Conservation (phyloP, 2,329 filamentous ascomycete genomes). For the Daldinia eschscholtzii region DNA sequence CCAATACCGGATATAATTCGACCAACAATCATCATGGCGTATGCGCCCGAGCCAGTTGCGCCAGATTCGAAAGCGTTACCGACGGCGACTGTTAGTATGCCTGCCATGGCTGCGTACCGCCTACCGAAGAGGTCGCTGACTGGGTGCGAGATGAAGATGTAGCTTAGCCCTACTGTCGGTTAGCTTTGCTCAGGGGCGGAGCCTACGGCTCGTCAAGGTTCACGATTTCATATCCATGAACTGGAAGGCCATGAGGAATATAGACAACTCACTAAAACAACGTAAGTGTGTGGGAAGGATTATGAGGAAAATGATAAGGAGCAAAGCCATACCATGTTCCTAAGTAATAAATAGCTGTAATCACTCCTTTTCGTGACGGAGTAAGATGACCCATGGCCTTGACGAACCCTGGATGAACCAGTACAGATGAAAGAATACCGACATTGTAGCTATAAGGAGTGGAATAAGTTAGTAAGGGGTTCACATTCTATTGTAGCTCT, state of each 20-base stretch:
- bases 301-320: neutral
- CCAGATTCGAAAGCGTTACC: constrained; percentile 63
- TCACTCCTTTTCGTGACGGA: constrained; percentile 62
- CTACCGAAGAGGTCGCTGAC: constrained; percentile 65
- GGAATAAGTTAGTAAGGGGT: neutral
- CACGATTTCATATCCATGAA: neutral
- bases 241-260: neutral
- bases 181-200: neutral
- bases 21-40: constrained; percentile 64
- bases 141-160: constrained; percentile 66
- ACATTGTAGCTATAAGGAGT: constrained; percentile 65
- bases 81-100: constrained; percentile 61
- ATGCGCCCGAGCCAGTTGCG: constrained; percentile 57
- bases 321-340: constrained; percentile 60
- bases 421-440: constrained; percentile 67
- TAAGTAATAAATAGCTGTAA: constrained; percentile 70
- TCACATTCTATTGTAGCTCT: neutral
- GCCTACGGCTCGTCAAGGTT: neutral
- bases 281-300: neutral
- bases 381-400: constrained; percentile 59
- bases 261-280: constrained; percentile 24
- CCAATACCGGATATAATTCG: constrained; percentile 66
- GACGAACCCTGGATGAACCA: constrained; percentile 68
- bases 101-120: constrained; percentile 63
- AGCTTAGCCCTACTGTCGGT: constrained; percentile 55